Conservation (phyloP, 2,329 filamentous ascomycete genomes). For the Sarocladiaceae sp. region DNA sequence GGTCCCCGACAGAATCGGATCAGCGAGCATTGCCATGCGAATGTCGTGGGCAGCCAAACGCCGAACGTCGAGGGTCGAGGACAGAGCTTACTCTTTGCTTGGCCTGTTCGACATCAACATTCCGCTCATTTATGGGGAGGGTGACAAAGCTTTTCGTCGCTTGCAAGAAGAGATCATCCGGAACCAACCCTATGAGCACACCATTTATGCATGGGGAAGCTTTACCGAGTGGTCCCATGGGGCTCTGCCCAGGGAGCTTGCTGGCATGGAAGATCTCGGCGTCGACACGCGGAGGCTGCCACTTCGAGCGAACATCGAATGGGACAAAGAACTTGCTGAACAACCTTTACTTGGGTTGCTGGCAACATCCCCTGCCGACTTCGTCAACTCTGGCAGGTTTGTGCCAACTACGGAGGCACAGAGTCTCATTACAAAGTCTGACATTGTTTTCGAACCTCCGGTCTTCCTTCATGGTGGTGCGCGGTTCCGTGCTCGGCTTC, state of each 20-base stretch:
- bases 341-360: background rate
- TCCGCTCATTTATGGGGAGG: conserved; percentile 26
- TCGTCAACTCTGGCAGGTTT: background rate
- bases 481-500: background rate
- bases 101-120: conserved; percentile 28
- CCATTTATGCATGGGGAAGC: conserved; percentile 18
- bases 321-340: background rate
- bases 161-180: conserved; percentile 26
- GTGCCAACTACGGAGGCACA: background rate
- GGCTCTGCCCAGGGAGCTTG: background rate
- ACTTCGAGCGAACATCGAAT: background rate
- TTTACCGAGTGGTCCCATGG: background rate
- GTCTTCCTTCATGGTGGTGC: background rate
- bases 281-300: background rate
- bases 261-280: background rate
- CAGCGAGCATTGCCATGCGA: conserved; percentile 6
- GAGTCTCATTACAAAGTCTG: background rate
- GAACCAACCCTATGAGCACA: conserved; percentile 14
- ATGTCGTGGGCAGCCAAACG: conserved; percentile 26
- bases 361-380: background rate
- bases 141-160: conserved; percentile 21
- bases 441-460: background rate
- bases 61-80: conserved; percentile 19
- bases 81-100: conserved; percentile 25
- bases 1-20: background rate